These are phyloP conservation scores for Globisporangium echinulatum DNA, from an alignment of 352 stramenopile genomes.

Conservation along the genomic window DNA sequence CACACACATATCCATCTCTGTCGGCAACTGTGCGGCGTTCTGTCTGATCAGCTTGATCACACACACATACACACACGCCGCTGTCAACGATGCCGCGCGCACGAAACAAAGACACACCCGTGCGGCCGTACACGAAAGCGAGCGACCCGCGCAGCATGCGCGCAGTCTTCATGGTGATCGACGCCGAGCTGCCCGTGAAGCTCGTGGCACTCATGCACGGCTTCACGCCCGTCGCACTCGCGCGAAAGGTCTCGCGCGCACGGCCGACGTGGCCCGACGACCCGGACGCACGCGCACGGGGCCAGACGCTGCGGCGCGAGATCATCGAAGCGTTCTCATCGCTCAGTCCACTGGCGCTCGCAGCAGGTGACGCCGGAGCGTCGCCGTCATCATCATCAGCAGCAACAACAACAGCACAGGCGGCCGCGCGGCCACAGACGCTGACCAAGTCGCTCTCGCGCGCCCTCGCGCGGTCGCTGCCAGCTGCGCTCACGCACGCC, in stretches of 20 bases:
- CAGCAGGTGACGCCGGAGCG: not conserved
- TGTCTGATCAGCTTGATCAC: no score
- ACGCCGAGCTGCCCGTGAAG: not conserved
- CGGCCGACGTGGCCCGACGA: not conserved
- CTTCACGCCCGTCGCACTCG: not conserved
- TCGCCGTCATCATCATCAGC: not conserved
- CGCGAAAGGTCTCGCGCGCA: not conserved
- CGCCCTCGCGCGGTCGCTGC: not conserved
- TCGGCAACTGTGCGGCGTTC: no score
- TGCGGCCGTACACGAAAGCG: constrained; percentile 1
- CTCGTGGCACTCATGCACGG: constrained; percentile 1
- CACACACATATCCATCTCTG: no score
- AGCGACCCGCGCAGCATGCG: not conserved
- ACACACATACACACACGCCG: not conserved
- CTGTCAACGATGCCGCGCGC: not conserved
- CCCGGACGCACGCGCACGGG: not conserved
- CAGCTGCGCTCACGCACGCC: not conserved
- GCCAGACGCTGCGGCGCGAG: not conserved
- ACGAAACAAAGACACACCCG: not conserved
- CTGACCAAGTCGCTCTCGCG: constrained; percentile 1
- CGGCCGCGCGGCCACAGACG: not conserved
- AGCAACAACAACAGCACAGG: not conserved
- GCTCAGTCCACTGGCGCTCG: not conserved
- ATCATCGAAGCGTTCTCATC: not conserved
- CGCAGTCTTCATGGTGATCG: constrained; percentile 1